Evolutionary conservation across 2,329 filamentous ascomycete genomes (phyloP).

Genomic region (Sclerotinia spermophila): DNA sequence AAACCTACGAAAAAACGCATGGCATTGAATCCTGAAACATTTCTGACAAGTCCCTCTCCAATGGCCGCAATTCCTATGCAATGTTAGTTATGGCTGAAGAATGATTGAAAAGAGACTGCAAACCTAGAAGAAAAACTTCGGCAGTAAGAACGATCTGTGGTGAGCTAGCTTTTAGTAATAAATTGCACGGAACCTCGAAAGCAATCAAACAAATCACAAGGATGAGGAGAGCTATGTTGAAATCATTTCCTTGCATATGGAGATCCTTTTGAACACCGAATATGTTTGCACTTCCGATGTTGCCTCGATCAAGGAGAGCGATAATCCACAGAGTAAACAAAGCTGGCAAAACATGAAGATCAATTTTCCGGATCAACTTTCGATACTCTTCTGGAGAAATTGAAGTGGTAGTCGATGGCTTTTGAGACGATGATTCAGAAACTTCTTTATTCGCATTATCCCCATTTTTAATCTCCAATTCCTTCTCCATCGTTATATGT

Average conservation of each 20-base stretch:
- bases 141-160: not conserved
- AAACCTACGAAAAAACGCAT: not conserved
- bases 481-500: not conserved
- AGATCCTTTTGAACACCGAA: not conserved
- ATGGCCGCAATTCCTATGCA: not conserved
- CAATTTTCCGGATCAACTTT: conserved; percentile 1
- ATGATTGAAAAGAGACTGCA: not conserved
- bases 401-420: not conserved
- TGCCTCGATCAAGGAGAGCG: not conserved
- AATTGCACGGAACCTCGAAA: not conserved
- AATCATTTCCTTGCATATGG: not conserved
- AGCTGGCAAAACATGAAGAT: not conserved
- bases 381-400: not conserved
- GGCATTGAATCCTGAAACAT: not conserved
- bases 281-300: not conserved
- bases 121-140: not conserved
- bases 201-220: not conserved
- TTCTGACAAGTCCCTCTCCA: not conserved
- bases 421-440: not conserved
- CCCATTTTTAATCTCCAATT: not conserved
- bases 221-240: not conserved
- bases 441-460: not conserved
- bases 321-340: not conserved
- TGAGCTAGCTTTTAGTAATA: not conserved
- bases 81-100: not conserved